phyloP scores from a whole-genome alignment of 257 asterid species.

The Nyctanthes arbortristis region DNA sequence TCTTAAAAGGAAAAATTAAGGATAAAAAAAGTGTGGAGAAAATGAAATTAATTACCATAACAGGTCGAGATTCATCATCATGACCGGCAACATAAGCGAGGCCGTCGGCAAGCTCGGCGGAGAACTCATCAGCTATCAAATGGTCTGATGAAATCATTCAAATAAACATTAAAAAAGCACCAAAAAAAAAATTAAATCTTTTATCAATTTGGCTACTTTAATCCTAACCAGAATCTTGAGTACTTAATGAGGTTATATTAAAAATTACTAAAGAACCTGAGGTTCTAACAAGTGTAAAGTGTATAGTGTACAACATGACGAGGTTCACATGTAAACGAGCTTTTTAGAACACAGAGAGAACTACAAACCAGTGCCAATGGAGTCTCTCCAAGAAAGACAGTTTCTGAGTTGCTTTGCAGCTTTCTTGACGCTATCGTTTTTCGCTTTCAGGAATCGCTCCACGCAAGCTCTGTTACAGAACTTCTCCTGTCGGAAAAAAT shows the following conservation, averaged over 20 bases:
- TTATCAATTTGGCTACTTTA: constrained; percentile 20
- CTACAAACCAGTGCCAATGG: constrained; percentile 64
- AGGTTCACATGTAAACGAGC: too few relatives aligned
- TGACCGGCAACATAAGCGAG: constrained; percentile 92
- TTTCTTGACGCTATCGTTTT: constrained; percentile 52
- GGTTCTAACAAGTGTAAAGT: constrained; percentile 41
- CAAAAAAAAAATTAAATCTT: neutral
- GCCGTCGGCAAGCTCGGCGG: constrained; percentile 94
- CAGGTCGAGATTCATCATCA: constrained; percentile 90
- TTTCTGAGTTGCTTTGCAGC: constrained; percentile 62
- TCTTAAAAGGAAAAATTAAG: neutral
- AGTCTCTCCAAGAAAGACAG: constrained; percentile 92
- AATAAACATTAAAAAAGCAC: constrained; percentile 28
- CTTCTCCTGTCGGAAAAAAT: constrained; percentile 44
- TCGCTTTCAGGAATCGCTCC: constrained; percentile 46
- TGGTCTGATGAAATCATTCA: constrained; percentile 48
- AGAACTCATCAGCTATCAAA: constrained; percentile 93
- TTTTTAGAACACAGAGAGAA: constrained; percentile 11
- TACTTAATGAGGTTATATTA: constrained; percentile 22
- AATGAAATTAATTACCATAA: constrained; percentile 47
- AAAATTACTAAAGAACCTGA: constrained; percentile 13
- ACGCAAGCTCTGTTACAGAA: constrained; percentile 44
- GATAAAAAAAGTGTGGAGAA: neutral
- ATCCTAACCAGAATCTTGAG: constrained; percentile 1
- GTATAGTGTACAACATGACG: constrained; percentile 35